Conservation (phyloP, 768 basidiomycete species). For the Lactarius deliciosus region DNA sequence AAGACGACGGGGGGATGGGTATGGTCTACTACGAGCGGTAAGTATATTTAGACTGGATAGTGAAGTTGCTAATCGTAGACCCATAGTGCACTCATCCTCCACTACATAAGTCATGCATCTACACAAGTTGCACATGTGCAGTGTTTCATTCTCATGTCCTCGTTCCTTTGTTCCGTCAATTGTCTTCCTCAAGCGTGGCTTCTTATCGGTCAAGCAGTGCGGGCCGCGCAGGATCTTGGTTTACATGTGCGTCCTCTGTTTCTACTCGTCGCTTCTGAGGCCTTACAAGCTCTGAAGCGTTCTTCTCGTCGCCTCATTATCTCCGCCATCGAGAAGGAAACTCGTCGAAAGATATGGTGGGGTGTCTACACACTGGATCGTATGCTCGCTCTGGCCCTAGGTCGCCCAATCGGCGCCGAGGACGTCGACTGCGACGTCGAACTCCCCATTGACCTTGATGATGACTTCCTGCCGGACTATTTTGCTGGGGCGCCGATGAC, state of each 20-base stretch:
- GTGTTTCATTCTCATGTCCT: conserved; percentile 84
- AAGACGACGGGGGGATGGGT: conserved; percentile 81
- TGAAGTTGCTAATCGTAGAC: conserved; percentile 10
- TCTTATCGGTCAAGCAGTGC: conserved; percentile 85
- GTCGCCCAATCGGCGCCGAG: conserved; percentile 84
- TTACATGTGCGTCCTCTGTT: conserved; percentile 66
- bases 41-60: conserved; percentile 29
- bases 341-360: conserved; percentile 92
- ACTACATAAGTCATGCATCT: conserved; percentile 88
- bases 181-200: conserved; percentile 95
- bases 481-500: conserved; percentile 61
- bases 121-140: conserved; percentile 87
- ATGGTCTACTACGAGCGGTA: conserved; percentile 90
- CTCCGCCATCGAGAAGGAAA: conserved; percentile 80
- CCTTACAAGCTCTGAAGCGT: conserved; percentile 49
- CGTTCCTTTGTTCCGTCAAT: conserved; percentile 90
- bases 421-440: conserved; percentile 92
- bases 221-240: conserved; percentile 87
- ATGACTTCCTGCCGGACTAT: conserved; percentile 71
- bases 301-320: conserved; percentile 74
- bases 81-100: conserved; percentile 80
- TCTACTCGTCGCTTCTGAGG: conserved; percentile 27
- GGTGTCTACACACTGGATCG: conserved; percentile 87
- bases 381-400: conserved; percentile 88
- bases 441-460: conserved; percentile 79